Conservation (phyloP, 768 basidiomycete genomes). For the Lactarius tabidus region DNA sequence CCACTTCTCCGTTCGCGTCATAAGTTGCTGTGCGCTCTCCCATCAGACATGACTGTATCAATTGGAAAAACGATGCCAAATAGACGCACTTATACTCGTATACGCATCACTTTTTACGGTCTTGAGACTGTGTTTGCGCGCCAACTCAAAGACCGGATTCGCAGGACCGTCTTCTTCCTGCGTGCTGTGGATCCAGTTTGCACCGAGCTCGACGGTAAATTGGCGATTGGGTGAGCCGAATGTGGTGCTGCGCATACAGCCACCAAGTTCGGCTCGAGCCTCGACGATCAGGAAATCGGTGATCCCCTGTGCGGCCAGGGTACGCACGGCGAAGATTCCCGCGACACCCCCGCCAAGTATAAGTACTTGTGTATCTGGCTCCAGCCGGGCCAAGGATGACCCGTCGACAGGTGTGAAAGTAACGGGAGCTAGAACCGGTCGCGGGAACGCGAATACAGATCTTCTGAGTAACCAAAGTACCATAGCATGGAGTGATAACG, state of each 20-base stretch:
- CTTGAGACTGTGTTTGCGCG: conserved; percentile 45
- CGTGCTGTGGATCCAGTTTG: conserved; percentile 40
- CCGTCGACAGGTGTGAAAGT: neutral
- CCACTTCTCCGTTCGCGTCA: conserved; percentile 43
- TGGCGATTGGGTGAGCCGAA: conserved; percentile 40
- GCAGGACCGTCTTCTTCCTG: conserved; percentile 42
- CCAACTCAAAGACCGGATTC: conserved; percentile 55
- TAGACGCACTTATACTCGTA: conserved; percentile 30
- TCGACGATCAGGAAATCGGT: conserved; percentile 57
- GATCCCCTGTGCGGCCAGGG: conserved; percentile 48
- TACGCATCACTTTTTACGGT: conserved; percentile 38
- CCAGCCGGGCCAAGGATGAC: neutral
- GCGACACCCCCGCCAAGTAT: conserved; percentile 64
- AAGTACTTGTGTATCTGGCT: conserved; percentile 35
- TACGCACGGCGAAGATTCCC: conserved; percentile 58
- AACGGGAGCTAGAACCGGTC: neutral
- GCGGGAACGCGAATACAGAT: neutral
- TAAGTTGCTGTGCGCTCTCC: conserved; percentile 41
- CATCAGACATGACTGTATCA: neutral
- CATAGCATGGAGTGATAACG: neutral
- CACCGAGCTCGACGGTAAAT: conserved; percentile 42
- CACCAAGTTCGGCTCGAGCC: conserved; percentile 50
- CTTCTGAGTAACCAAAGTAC: neutral
- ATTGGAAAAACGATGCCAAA: conserved; percentile 31
- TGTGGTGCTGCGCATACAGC: conserved; percentile 43